Conservation (phyloP, 2,329 filamentous ascomycete species). For the Colletotrichum sublineola region DNA sequence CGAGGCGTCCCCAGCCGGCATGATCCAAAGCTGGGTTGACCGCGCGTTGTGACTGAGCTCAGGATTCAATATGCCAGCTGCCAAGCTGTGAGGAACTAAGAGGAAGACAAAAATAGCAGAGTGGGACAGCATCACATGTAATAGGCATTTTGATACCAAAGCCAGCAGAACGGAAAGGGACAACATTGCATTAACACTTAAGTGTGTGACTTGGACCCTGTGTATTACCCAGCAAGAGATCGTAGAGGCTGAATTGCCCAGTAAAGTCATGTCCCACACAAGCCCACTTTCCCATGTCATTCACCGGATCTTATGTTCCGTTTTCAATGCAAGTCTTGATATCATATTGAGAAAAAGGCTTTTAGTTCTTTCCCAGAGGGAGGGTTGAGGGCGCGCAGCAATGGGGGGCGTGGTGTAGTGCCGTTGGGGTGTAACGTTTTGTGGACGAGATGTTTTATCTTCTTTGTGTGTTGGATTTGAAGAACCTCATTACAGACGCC, state of each 20-base stretch:
- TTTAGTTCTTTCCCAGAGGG: background rate
- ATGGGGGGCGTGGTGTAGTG: background rate
- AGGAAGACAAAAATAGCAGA: background rate
- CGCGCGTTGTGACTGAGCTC: conserved; percentile 53
- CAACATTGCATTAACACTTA: background rate
- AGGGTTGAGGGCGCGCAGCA: background rate
- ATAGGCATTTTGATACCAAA: conserved; percentile 30
- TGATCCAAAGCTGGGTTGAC: conserved; percentile 87
- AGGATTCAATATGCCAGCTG: background rate
- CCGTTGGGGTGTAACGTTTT: conserved; percentile 10
- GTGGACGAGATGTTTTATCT: conserved; percentile 53
- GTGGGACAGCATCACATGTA: conserved; percentile 20
- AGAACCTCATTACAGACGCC: conserved; percentile 77
- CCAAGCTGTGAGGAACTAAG: conserved; percentile 17
- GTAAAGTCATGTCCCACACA: background rate
- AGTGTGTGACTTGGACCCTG: background rate
- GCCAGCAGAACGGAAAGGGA: conserved; percentile 6
- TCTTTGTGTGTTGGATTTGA: conserved; percentile 62
- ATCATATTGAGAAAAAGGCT: background rate
- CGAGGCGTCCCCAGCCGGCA: conserved; percentile 81
- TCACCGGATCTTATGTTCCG: no score
- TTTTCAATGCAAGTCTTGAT: background rate
- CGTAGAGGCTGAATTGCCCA: background rate
- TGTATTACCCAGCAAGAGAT: background rate
- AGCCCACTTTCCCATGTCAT: background rate